A percentile compares a stretch with the other conserved stretches of the same genome.
Evolutionary conservation across 2,329 filamentous ascomycete genomes (phyloP).

Genomic region (Colletotrichum karsti): DNA sequence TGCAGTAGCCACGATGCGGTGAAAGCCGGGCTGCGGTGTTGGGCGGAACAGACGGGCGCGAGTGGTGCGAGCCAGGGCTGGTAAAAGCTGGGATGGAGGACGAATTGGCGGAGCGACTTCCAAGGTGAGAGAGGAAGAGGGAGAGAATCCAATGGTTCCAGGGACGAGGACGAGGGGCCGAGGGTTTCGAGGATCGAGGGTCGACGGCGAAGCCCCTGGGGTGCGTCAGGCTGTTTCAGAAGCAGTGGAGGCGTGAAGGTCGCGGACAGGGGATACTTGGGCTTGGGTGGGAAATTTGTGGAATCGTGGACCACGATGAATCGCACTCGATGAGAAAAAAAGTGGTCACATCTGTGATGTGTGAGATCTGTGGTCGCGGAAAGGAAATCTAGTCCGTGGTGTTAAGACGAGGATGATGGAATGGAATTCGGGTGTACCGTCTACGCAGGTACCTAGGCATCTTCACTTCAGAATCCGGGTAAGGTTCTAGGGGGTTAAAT

Average conservation of each 20-base stretch:
- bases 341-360: conserved; percentile 4
- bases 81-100: not conserved
- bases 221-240: conserved; percentile 51
- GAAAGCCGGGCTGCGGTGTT: conserved; percentile 18
- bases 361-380: conserved; percentile 16
- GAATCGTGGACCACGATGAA: not conserved
- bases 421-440: no score
- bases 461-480: no score
- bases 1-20: conserved; percentile 22
- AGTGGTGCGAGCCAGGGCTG: conserved; percentile 5
- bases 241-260: conserved; percentile 17
- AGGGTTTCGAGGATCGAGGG: conserved; percentile 35
- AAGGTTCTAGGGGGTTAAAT: not conserved
- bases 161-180: conserved; percentile 30
- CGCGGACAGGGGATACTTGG: conserved; percentile 27
- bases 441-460: no score
- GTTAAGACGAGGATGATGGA: conserved; percentile 24
- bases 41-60: conserved; percentile 10
- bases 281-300: not conserved
- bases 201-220: conserved; percentile 33
- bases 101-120: no score
- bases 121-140: no score
- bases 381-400: conserved; percentile 12
- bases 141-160: no score
- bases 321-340: not conserved